phyloP scores from a whole-genome alignment of 768 basidiomycete species.

The Auricularia cornea region DNA sequence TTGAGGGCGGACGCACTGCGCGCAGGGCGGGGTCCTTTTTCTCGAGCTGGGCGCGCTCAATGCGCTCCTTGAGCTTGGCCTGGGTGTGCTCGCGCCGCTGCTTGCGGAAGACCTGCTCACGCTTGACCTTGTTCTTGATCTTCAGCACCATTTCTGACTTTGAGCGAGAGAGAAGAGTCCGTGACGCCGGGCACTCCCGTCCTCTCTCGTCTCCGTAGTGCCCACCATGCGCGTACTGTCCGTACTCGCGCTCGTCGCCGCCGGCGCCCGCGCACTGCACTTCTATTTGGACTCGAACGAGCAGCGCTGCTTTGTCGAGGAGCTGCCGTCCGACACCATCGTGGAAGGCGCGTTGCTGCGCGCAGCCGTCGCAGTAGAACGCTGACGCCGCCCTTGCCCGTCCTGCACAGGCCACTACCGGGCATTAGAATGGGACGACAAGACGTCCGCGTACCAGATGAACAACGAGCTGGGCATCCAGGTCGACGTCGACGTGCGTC shows the following conservation, averaged over 20 bases:
- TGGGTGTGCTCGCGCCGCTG: slow-evolving; percentile 70
- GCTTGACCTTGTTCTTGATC: slow-evolving; percentile 84
- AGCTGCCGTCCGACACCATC: slow-evolving; percentile 89
- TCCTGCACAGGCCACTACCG: slow-evolving; percentile 72
- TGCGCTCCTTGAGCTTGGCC: slow-evolving; percentile 69
- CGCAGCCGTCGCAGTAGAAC: slow-evolving; percentile 1
- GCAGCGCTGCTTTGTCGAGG: slow-evolving; percentile 92
- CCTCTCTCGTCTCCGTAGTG: background rate
- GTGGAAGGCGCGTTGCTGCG: slow-evolving; percentile 62
- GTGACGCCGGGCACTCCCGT: background rate
- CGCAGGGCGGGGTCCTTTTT: slow-evolving; percentile 61
- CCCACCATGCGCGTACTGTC: background rate
- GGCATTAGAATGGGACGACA: slow-evolving; percentile 86
- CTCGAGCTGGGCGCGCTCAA: slow-evolving; percentile 72
- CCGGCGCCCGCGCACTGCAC: slow-evolving; percentile 68
- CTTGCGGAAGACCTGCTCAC: slow-evolving; percentile 69
- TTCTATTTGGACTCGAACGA: slow-evolving; percentile 96
- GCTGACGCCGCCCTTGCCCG: slow-evolving; percentile 4
- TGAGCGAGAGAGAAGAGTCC: background rate
- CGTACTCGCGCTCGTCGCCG: slow-evolving; percentile 32
- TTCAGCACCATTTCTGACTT: background rate
- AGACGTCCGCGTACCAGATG: slow-evolving; percentile 51
- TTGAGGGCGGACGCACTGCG: slow-evolving; percentile 30
- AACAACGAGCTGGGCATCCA: slow-evolving; percentile 80
- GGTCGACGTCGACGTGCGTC: slow-evolving; percentile 80